Conservation (phyloP, 192 early-diverging fungal species). For the Entrophospora sp. region DNA sequence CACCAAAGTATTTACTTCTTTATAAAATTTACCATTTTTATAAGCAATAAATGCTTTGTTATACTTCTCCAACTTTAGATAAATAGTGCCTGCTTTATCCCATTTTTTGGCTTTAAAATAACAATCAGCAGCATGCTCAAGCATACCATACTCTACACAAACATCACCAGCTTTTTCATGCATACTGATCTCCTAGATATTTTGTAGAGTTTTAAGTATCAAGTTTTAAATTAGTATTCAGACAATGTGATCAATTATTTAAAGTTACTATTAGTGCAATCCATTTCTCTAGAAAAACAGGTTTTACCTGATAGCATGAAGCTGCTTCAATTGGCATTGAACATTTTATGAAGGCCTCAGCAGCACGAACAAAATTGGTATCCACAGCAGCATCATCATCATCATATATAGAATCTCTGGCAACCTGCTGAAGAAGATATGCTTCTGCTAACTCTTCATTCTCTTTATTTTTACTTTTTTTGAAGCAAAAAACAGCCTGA, state of each 20-base stretch:
- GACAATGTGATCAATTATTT: background rate
- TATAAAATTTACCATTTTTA: too few species aligned
- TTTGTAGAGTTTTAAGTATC: background rate
- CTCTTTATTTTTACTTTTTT: background rate
- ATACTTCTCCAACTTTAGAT: background rate
- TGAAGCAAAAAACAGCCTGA: too few species aligned
- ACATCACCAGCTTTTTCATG: too few species aligned
- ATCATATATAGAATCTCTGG: slow-evolving; percentile 4
- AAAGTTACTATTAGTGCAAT: too few species aligned
- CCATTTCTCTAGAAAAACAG: too few species aligned
- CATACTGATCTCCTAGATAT: background rate
- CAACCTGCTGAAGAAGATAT: too few species aligned
- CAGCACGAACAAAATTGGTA: too few species aligned
- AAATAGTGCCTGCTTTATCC: background rate
- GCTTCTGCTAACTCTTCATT: background rate
- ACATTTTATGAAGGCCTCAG: background rate
- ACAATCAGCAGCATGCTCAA: background rate
- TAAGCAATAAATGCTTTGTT: background rate
- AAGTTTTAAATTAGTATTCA: background rate
- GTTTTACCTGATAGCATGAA: too few species aligned
- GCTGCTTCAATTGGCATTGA: background rate
- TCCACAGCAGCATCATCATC: background rate
- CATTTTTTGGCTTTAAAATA: background rate
- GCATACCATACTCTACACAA: background rate
- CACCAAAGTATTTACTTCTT: background rate